Evolutionary conservation across 139 green algal species (phyloP).

Genomic region (Deuterostichococcus epilithicus): DNA sequence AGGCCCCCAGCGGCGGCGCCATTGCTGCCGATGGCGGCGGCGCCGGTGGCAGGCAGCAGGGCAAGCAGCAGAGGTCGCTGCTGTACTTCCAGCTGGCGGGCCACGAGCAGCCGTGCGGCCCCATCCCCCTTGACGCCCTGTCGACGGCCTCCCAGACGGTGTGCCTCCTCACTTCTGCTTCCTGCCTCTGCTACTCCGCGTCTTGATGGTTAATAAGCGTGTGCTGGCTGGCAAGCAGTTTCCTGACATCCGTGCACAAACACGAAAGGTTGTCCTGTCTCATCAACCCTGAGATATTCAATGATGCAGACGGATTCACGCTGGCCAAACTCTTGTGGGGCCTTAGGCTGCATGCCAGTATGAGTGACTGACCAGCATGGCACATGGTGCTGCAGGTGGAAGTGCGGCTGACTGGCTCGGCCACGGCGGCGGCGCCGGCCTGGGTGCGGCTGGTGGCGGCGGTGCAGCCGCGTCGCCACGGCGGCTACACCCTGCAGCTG

Average conservation of each 20-base stretch:
- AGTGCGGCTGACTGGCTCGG: background rate
- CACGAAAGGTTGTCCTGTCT: no score
- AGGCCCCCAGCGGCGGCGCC: background rate
- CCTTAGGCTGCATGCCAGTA: no score
- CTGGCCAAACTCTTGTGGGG: no score
- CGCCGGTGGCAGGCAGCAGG: background rate
- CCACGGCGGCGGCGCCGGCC: background rate
- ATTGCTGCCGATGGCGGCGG: background rate
- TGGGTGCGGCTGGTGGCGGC: conserved; percentile 28
- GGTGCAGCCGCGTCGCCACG: conserved; percentile 24
- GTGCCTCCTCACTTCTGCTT: background rate
- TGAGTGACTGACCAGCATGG: no score
- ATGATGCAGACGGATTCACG: no score
- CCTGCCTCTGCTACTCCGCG: background rate
- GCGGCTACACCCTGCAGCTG: conserved; percentile 33
- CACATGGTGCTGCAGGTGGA: conserved; percentile 5
- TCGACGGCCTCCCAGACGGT: conserved; percentile 6
- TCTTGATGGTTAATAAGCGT: no score
- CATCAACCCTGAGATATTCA: no score
- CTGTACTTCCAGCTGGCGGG: conserved; percentile 34
- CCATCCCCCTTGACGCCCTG: conserved; percentile 21
- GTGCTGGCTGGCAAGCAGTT: no score
- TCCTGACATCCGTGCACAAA: no score
- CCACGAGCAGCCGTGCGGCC: conserved; percentile 26
- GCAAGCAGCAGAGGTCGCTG: conserved; percentile 6